A percentile compares a stretch with the other conserved stretches of the same genome.
These are phyloP conservation scores for Leptographium lundbergii DNA, from an alignment of 2,329 filamentous ascomycete genomes.

Conservation along the genomic window DNA sequence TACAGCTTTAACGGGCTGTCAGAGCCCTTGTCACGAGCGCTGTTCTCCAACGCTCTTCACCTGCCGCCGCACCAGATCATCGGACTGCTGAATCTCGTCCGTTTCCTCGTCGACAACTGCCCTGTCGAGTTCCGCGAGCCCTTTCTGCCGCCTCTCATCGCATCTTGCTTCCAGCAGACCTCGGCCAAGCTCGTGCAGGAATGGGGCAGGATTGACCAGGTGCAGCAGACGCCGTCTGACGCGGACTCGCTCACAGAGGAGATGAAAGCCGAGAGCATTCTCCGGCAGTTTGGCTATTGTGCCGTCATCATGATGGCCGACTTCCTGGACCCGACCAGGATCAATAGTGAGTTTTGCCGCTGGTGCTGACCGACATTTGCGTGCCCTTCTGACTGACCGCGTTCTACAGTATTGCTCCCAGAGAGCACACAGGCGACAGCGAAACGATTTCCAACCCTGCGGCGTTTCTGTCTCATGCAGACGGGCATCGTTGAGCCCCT, in stretches of 20 bases:
- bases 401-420: slow-evolving; percentile 20
- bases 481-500: slow-evolving; percentile 74
- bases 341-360: slow-evolving; percentile 33
- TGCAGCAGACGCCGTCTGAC: slow-evolving; percentile 48
- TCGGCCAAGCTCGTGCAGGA: slow-evolving; percentile 78
- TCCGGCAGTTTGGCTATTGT: slow-evolving; percentile 84
- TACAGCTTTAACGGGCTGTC: slow-evolving; percentile 83
- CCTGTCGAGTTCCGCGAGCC: slow-evolving; percentile 63
- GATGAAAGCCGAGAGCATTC: slow-evolving; percentile 95
- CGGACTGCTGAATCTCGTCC: slow-evolving; percentile 78
- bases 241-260: slow-evolving; percentile 80
- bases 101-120: slow-evolving; percentile 85
- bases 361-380: background rate
- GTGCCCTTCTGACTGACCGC: too few species aligned
- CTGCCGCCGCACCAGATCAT: slow-evolving; percentile 89
- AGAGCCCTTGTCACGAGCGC: slow-evolving; percentile 65
- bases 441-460: slow-evolving; percentile 45
- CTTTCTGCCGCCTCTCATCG: slow-evolving; percentile 76
- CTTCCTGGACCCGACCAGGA: slow-evolving; percentile 64
- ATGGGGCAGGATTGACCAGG: slow-evolving; percentile 64
- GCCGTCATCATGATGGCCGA: slow-evolving; percentile 86
- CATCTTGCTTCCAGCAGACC: slow-evolving; percentile 72
- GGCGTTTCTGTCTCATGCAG: slow-evolving; percentile 70
- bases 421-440: slow-evolving; percentile 17
- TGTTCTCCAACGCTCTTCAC: slow-evolving; percentile 71